These are phyloP conservation scores for Fusarium acutatum DNA, from an alignment of 2,329 filamentous ascomycete species.

Conservation along the genomic window DNA sequence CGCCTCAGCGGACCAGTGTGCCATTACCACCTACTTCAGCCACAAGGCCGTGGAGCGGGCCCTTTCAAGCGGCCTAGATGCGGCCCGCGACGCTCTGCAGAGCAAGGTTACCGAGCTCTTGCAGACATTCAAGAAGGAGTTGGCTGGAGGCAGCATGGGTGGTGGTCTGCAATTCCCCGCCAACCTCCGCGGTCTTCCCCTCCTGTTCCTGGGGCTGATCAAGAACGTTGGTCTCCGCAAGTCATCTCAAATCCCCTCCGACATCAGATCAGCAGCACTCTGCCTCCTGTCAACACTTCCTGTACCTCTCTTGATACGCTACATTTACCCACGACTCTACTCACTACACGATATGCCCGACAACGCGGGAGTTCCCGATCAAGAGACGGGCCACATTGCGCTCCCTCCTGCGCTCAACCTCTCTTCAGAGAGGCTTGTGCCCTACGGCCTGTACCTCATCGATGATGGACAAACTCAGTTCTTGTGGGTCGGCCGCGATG, in stretches of 20 bases:
- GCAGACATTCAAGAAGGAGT: slow-evolving; percentile 95
- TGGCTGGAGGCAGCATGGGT: slow-evolving; percentile 94
- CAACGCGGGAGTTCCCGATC: slow-evolving; percentile 84
- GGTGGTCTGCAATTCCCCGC: slow-evolving; percentile 93
- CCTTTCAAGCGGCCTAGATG: slow-evolving; percentile 85
- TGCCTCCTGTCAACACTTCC: slow-evolving; percentile 95
- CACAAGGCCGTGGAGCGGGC: slow-evolving; percentile 97
- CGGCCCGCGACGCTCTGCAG: slow-evolving; percentile 89
- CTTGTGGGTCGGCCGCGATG: slow-evolving; percentile 93
- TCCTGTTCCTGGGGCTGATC: slow-evolving; percentile 92
- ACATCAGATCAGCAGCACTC: slow-evolving; percentile 91
- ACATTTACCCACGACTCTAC: slow-evolving; percentile 87
- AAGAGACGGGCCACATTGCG: slow-evolving; percentile 86
- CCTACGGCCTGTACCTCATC: slow-evolving; percentile 93
- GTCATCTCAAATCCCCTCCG: slow-evolving; percentile 91
- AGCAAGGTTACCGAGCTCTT: slow-evolving; percentile 91
- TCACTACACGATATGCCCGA: slow-evolving; percentile 97
- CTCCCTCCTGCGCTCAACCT: slow-evolving; percentile 87
- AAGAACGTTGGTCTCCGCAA: slow-evolving; percentile 96
- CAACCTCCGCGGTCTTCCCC: slow-evolving; percentile 87
- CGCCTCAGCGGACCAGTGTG: slow-evolving; percentile 92
- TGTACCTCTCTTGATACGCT: slow-evolving; percentile 88
- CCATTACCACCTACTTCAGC: slow-evolving; percentile 92
- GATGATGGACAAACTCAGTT: slow-evolving; percentile 98
- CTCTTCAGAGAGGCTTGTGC: slow-evolving; percentile 84